Conservation (phyloP, 371 early-diverging fungal genomes). For the Choanephora cucurbitarum region DNA sequence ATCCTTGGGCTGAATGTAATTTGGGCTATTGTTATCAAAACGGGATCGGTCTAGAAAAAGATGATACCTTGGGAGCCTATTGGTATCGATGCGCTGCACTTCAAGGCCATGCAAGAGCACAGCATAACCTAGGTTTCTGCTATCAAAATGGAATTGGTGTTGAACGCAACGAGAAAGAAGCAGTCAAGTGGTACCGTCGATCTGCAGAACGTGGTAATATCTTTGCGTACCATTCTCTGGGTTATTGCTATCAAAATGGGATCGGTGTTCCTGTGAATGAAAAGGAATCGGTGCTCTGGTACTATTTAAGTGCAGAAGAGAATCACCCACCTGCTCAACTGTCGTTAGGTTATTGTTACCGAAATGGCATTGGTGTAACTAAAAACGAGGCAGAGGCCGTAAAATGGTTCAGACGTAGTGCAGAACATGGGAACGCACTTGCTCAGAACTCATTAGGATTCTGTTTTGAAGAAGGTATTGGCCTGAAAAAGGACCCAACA, state of each 20-base stretch:
- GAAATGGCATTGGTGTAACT: constrained; percentile 70
- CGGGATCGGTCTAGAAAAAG: constrained; percentile 75
- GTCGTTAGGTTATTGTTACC: constrained; percentile 81
- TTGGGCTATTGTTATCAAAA: constrained; percentile 84
- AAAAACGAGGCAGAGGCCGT: constrained; percentile 65
- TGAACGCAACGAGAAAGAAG: constrained; percentile 57
- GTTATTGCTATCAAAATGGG: constrained; percentile 90
- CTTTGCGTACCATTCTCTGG: constrained; percentile 81
- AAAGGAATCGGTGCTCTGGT: constrained; percentile 71
- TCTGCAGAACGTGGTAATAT: constrained; percentile 78
- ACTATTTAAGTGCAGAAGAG: constrained; percentile 66
- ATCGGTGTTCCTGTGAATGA: constrained; percentile 72
- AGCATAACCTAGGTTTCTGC: constrained; percentile 86
- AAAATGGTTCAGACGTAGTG: constrained; percentile 65
- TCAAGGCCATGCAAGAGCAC: constrained; percentile 82
- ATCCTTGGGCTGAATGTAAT: constrained; percentile 70
- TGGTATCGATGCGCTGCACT: constrained; percentile 81
- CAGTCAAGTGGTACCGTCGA: constrained; percentile 68
- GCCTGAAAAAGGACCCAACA: constrained; percentile 59
- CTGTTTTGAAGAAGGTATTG: constrained; percentile 78
- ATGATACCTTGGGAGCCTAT: constrained; percentile 62
- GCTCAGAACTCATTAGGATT: constrained; percentile 86
- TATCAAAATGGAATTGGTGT: constrained; percentile 84
- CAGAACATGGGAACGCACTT: constrained; percentile 70
- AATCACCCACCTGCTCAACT: constrained; percentile 72